These are phyloP conservation scores for Penicillium palitans DNA, from an alignment of 2,329 filamentous ascomycete genomes.

Conservation along the genomic window DNA sequence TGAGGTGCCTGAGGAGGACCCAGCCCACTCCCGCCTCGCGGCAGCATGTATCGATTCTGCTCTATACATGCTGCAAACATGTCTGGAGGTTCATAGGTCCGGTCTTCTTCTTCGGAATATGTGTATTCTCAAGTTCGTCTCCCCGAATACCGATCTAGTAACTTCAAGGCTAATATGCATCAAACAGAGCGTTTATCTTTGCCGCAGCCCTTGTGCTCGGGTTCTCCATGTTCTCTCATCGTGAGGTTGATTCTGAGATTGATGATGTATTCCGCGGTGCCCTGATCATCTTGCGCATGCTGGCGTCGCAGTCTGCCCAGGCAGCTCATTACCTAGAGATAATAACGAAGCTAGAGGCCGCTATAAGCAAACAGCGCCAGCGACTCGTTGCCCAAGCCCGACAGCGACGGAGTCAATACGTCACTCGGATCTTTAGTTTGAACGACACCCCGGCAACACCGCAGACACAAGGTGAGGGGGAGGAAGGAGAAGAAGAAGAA, in stretches of 20 bases:
- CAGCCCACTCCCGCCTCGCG: constrained; percentile 44
- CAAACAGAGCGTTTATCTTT: constrained; percentile 54
- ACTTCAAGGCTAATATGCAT: background rate
- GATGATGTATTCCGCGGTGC: constrained; percentile 52
- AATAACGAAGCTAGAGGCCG: constrained; percentile 49
- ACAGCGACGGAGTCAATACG: constrained; percentile 35
- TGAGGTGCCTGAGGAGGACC: constrained; percentile 27
- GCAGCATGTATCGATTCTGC: constrained; percentile 58
- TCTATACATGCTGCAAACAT: constrained; percentile 57
- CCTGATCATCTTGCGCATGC: constrained; percentile 50
- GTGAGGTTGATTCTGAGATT: constrained; percentile 43
- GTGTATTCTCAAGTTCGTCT: constrained; percentile 59
- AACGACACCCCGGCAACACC: constrained; percentile 18
- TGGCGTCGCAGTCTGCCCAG: constrained; percentile 55
- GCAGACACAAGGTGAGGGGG: constrained; percentile 7
- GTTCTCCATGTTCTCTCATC: constrained; percentile 56
- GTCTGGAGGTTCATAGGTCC: constrained; percentile 50
- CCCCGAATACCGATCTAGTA: background rate
- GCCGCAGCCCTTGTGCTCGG: constrained; percentile 59
- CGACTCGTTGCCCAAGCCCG: constrained; percentile 29
- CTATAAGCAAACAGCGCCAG: constrained; percentile 47
- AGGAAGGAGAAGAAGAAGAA: constrained; percentile 5
- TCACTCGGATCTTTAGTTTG: constrained; percentile 40
- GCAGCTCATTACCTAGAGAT: constrained; percentile 61
- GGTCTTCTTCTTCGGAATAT: constrained; percentile 55